Evolutionary conservation across 2,329 filamentous ascomycete species (phyloP), one percentile per base, ranked within the genome.

Genomic region (Claviceps purpurea): DNA sequence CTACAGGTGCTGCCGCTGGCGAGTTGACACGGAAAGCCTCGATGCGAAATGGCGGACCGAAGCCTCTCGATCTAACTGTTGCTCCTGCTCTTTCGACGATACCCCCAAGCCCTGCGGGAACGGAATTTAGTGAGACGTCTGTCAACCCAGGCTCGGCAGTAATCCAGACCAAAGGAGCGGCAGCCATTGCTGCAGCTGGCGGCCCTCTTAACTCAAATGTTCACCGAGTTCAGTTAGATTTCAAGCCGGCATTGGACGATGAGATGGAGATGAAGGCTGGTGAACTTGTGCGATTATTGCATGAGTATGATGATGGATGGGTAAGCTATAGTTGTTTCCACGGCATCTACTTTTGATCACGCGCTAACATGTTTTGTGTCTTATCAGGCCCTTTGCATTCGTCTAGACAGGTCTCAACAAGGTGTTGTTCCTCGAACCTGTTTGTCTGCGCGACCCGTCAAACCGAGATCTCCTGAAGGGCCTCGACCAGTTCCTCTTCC

Each of bases 271-370:
- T 98, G 45, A 78, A 74, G 56, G 80, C 84, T 53, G 93, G 93
- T 50, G 84, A 94, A 56, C 75, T 98, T 48, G 88, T 97, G 49
- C 81, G 91, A 57, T 74, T 98, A 57, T 75, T 97, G 50, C 91
- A 97, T 64, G 90, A 95, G 69, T 98, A 97, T 62, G 93, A 98
- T 64, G 93, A 98, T 70, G 93, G 93, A 62, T 98, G 93, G 93
- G 87, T 91, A 78, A 78, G 86, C 77, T 20, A 42, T 5, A 8
- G 5, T 30, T 7, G 22, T 26, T 8, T 10, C 22, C 46, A 14
- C 30, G 42, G 53, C 49, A 52, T 50, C 55, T 60, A 63, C 65
- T 55, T 50, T 18, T 22, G 5, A 47, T 18, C 6, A 26, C 18
- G 4, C 30, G 30, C 50, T 50, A 43, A 53, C 16, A 8, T 8